phyloP scores from a whole-genome alignment of 2,329 filamentous ascomycete genomes.

The Diplodia seriata region DNA sequence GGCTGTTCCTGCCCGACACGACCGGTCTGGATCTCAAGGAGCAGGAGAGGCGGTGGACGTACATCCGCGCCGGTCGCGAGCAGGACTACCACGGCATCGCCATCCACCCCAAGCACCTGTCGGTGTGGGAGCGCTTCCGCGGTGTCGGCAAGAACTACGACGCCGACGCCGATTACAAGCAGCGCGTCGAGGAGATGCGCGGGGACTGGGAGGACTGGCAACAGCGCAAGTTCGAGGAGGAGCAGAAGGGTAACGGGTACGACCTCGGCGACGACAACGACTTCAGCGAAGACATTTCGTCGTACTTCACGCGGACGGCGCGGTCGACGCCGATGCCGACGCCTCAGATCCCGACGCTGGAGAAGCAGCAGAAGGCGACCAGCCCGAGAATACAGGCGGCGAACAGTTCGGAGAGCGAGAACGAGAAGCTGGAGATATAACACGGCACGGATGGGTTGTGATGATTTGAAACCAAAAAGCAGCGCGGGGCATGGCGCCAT shows the following conservation, averaged over 20 bases:
- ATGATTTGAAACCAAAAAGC: neutral
- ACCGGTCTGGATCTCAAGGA: slow-evolving; percentile 96
- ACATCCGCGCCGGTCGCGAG: slow-evolving; percentile 78
- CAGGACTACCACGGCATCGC: slow-evolving; percentile 92
- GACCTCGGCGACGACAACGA: slow-evolving; percentile 42
- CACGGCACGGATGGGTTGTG: neutral
- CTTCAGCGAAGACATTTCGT: slow-evolving; percentile 43
- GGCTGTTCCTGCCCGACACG: slow-evolving; percentile 90
- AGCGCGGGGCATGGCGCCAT: neutral
- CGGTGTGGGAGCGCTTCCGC: slow-evolving; percentile 81
- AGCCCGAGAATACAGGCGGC: slow-evolving; percentile 28
- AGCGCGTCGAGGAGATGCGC: slow-evolving; percentile 84
- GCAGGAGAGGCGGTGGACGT: slow-evolving; percentile 92
- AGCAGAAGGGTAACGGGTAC: slow-evolving; percentile 48
- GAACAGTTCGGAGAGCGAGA: slow-evolving; percentile 33
- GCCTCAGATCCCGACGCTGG: slow-evolving; percentile 33
- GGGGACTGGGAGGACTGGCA: slow-evolving; percentile 63
- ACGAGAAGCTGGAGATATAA: slow-evolving; percentile 30
- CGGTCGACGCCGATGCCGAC: slow-evolving; percentile 31
- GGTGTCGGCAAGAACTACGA: slow-evolving; percentile 85
- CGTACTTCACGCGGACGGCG: slow-evolving; percentile 41
- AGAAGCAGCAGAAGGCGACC: slow-evolving; percentile 35
- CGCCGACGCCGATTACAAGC: slow-evolving; percentile 79
- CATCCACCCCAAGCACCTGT: slow-evolving; percentile 87
- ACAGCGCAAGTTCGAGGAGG: slow-evolving; percentile 59